Evolutionary conservation across 2,329 filamentous ascomycete genomes (phyloP).

Genomic region (Thermochaetoides dissita): DNA sequence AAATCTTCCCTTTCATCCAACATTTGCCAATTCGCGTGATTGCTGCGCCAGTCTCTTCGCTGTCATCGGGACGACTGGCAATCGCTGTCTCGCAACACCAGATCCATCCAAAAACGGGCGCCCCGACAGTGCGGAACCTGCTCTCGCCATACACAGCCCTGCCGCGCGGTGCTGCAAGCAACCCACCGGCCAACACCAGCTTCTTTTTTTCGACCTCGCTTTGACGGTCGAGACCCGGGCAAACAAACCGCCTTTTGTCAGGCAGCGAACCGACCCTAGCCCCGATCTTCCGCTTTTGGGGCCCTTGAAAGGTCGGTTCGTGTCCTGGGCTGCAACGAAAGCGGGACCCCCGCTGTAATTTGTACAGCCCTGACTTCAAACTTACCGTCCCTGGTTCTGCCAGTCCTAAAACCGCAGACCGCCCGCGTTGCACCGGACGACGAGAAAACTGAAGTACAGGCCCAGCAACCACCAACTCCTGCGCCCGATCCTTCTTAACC

Average conservation of each 20-base stretch:
- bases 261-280: neutral
- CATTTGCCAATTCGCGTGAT: no score
- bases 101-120: no score
- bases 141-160: no score
- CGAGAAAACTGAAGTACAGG: slow-evolving; percentile 14
- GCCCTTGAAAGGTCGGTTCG: neutral
- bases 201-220: neutral
- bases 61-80: no score
- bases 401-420: slow-evolving; percentile 14
- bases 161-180: neutral
- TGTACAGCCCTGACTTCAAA: slow-evolving; percentile 2
- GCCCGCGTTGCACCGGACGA: slow-evolving; percentile 19
- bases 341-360: slow-evolving; percentile 15
- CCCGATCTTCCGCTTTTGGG: neutral
- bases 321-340: slow-evolving; percentile 7
- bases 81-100: no score
- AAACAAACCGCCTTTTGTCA: neutral
- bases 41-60: no score
- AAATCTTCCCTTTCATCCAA: no score
- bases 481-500: slow-evolving; percentile 4
- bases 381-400: slow-evolving; percentile 12
- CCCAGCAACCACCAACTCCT: slow-evolving; percentile 11
- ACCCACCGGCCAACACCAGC: neutral
- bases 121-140: no score
- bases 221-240: neutral